Percentiles rank a stretch among this genome's conserved stretches.
phyloP scores from a whole-genome alignment of 2,329 filamentous ascomycete species.

The Hypoxylon sp. region DNA sequence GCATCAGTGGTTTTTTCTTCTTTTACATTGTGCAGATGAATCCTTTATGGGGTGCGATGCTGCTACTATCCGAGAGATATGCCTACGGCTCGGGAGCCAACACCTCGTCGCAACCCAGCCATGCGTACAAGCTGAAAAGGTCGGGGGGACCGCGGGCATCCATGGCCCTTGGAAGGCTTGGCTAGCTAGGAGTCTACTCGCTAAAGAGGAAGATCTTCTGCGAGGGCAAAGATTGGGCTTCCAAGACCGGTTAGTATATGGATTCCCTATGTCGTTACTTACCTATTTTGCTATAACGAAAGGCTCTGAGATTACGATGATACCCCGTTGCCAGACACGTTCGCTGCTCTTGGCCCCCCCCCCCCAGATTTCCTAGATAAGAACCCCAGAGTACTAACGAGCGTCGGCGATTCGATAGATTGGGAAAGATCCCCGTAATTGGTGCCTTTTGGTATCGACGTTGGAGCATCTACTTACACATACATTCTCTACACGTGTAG shows the following conservation, averaged over 20 bases:
- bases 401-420: not conserved
- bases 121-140: not conserved
- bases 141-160: no score
- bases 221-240: not conserved
- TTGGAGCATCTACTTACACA: no score
- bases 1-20: slow-evolving; percentile 15
- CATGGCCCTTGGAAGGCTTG: not conserved
- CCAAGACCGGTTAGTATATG: not conserved
- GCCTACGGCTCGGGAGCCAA: not conserved
- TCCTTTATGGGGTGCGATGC: not conserved
- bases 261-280: not conserved
- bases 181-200: not conserved
- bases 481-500: no score
- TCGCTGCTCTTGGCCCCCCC: no score
- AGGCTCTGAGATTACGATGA: not conserved
- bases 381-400: not conserved
- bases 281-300: not conserved
- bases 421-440: no score
- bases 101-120: not conserved
- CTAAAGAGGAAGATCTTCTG: not conserved
- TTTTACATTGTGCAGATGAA: slow-evolving; percentile 3
- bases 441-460: no score
- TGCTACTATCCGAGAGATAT: not conserved
- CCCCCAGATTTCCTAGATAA: not conserved
- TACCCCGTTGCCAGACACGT: no score